Evolutionary conservation across 345 rosid species (phyloP), one percentile per base, ranked within the genome.

Genomic region (Limnanthes douglasii): DNA sequence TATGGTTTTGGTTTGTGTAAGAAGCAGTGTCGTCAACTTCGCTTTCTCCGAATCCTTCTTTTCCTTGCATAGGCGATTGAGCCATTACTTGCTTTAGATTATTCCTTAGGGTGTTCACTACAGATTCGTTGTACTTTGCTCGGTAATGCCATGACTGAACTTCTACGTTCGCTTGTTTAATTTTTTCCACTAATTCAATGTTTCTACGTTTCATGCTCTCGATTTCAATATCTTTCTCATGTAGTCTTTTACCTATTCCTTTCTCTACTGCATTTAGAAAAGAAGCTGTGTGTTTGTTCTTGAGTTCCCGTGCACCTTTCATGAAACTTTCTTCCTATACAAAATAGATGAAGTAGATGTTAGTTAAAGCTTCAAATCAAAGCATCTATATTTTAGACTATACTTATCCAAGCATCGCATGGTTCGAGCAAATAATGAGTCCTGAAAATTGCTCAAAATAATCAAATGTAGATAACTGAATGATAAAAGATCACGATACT

Each of bases 21-120:
- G 81, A 76, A 35, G 75, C 72, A 12, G 76, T 64, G 44, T 72
- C 77, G 8, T 77, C 88, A 9, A 69, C 56, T 34, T 69, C 88
- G 10, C 73, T 81, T 15, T 81, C 88, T 29, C 94, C 86, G 15
- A 54, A 82, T 5, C 94, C 94, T 69, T 82, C 94, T 56, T 58
- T 81, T 8, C 45, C 37, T 19, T 59, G 72, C 39, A 57, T 40
- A 7, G 49, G 48, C 15, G 60, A 68, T 37, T 62, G 65, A 11
- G 73, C 62, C 68, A 69, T 53, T 17, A 66, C 76, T 55, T 71
- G 94, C 52, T 77, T 64, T 31, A 77, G 59, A 54, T 73, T 73
- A 41, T 44, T 62, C 63, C 69, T 82, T 34, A 82, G 41, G 19
- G 49, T 65, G 37, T 68, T 69, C n/a, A 73, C 61, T 21, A 82